Evolutionary conservation across 2,329 filamentous ascomycete genomes (phyloP).

Genomic region (Colletotrichum sp.): DNA sequence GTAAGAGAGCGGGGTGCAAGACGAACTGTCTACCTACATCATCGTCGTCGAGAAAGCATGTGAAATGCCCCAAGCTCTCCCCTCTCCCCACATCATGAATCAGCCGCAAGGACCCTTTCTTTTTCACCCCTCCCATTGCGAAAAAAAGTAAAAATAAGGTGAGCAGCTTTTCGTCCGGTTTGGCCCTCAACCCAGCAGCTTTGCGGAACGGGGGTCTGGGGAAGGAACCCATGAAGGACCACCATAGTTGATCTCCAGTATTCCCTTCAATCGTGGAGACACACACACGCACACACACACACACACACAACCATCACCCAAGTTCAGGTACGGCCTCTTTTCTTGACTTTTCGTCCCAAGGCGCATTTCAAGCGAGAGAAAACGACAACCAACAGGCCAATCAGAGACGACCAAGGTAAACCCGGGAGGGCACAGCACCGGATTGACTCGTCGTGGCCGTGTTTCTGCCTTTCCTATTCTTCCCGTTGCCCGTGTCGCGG

Average conservation of each 20-base stretch:
- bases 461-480: background rate
- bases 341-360: background rate
- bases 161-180: background rate
- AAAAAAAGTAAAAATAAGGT: background rate
- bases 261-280: background rate
- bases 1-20: background rate
- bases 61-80: background rate
- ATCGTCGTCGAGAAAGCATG: background rate
- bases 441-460: background rate
- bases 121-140: background rate
- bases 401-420: background rate
- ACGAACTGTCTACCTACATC: background rate
- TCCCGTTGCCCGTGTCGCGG: background rate
- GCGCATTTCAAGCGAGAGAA: background rate
- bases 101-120: background rate
- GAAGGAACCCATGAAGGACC: background rate
- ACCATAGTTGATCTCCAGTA: background rate
- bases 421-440: background rate
- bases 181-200: background rate
- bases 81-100: background rate
- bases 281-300: background rate
- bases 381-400: background rate
- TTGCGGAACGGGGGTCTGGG: background rate
- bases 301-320: background rate
- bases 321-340: background rate